These are phyloP conservation scores for Cicer arietinum DNA, from an alignment of 306 rosid genomes.

Conservation along the genomic window DNA sequence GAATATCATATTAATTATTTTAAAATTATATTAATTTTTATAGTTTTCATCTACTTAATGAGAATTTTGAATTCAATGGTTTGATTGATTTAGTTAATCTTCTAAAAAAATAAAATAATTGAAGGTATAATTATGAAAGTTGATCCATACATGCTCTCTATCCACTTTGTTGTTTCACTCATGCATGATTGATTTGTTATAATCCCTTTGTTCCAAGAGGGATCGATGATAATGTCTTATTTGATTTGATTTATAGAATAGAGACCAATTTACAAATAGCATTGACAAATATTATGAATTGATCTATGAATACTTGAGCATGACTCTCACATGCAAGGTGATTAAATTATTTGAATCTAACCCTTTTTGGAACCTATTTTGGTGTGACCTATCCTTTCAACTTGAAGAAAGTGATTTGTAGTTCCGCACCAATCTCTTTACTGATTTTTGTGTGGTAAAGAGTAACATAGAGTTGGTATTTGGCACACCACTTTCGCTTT, in stretches of 20 bases:
- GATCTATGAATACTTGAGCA: slow-evolving; percentile 11
- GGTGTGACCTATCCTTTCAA: slow-evolving; percentile 53
- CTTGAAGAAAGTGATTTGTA: slow-evolving; percentile 48
- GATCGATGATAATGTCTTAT: too few relatives aligned
- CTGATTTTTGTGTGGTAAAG: slow-evolving; percentile 52
- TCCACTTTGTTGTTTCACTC: background rate
- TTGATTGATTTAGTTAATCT: too few relatives aligned
- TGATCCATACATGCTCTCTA: too few relatives aligned
- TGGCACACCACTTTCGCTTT: slow-evolving; percentile 49
- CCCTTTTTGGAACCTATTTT: slow-evolving; percentile 39
- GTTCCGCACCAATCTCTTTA: slow-evolving; percentile 49
- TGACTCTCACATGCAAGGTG: slow-evolving; percentile 34
- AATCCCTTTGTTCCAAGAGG: too few relatives aligned
- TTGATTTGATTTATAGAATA: background rate
- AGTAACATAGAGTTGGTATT: slow-evolving; percentile 54
- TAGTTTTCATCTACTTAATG: too few relatives aligned
- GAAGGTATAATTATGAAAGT: too few relatives aligned
- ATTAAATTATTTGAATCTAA: slow-evolving; percentile 50
- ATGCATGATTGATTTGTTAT: slow-evolving; percentile 18
- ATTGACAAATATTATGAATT: slow-evolving; percentile 24
- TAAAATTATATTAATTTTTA: too few relatives aligned
- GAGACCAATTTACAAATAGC: slow-evolving; percentile 19
- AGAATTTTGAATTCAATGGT: too few relatives aligned
- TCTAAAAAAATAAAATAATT: too few relatives aligned
- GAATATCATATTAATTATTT: too few relatives aligned